These are phyloP conservation scores for Boehmeria nivea DNA, from an alignment of 306 rosid species.

Conservation along the genomic window DNA sequence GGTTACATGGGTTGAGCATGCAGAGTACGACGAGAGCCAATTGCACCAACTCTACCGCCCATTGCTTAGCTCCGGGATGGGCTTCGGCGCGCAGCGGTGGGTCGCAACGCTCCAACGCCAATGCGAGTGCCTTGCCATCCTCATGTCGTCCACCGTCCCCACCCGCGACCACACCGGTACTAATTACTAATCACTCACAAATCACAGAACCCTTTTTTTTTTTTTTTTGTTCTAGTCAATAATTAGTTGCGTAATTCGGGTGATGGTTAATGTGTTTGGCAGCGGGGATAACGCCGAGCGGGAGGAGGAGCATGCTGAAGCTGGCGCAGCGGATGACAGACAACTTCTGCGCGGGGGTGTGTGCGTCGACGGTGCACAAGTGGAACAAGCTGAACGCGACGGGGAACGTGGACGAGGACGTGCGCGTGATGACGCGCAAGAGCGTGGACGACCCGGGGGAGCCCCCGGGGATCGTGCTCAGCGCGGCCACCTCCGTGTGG, in stretches of 20 bases:
- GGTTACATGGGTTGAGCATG: slow-evolving; percentile 99
- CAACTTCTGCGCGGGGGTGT: slow-evolving; percentile 94
- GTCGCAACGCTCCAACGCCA: slow-evolving; percentile 88
- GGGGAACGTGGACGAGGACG: slow-evolving; percentile 70
- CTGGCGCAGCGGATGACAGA: slow-evolving; percentile 90
- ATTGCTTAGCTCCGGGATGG: slow-evolving; percentile 77
- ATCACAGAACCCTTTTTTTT: not conserved
- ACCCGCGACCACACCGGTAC: slow-evolving; percentile 63
- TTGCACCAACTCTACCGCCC: slow-evolving; percentile 77
- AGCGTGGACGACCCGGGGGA: slow-evolving; percentile 90
- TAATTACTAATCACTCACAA: slow-evolving; percentile 5
- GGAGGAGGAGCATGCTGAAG: slow-evolving; percentile 91
- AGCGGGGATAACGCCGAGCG: slow-evolving; percentile 58
- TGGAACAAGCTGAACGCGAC: slow-evolving; percentile 79
- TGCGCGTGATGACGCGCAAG: slow-evolving; percentile 88
- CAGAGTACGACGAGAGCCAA: slow-evolving; percentile 79
- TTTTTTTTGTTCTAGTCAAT: no score
- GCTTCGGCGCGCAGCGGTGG: slow-evolving; percentile 89
- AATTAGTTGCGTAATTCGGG: not conserved
- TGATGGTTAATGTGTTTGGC: not conserved
- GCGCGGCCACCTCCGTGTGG: slow-evolving; percentile 96
- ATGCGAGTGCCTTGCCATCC: slow-evolving; percentile 80
- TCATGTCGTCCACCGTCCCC: slow-evolving; percentile 65
- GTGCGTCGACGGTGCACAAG: slow-evolving; percentile 85
- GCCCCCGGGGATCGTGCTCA: slow-evolving; percentile 92